Conservation (phyloP, 202 grass and related monocot genomes). For the Carex sylvatica region DNA sequence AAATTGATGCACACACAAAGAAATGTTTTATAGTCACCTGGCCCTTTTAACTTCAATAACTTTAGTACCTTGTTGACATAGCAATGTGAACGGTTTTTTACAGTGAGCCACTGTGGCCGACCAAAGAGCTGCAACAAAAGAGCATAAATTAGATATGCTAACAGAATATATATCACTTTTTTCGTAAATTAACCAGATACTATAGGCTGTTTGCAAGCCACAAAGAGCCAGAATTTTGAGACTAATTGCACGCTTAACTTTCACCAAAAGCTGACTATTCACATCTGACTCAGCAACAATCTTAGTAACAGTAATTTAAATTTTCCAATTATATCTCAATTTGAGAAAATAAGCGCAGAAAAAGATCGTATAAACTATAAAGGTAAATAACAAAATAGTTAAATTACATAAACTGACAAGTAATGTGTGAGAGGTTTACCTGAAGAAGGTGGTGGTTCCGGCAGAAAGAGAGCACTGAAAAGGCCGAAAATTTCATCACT, state of each 20-base stretch:
- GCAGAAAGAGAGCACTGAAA: slow-evolving; percentile 82
- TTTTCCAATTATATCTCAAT: not conserved
- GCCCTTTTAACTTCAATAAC: not conserved
- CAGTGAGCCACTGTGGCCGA: slow-evolving; percentile 82
- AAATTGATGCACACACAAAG: slow-evolving; percentile 10
- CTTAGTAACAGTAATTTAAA: not conserved
- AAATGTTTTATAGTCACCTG: not conserved
- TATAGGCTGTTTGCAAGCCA: not conserved
- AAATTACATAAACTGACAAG: not conserved
- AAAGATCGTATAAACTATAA: not conserved
- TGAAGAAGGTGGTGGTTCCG: slow-evolving; percentile 88
- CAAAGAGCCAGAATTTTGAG: not conserved
- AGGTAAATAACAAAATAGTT: not conserved
- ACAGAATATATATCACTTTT: slow-evolving; percentile 1
- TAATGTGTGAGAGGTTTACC: slow-evolving; percentile 19
- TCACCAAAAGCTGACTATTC: not conserved
- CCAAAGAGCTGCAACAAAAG: slow-evolving; percentile 57
- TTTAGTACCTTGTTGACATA: slow-evolving; percentile 67
- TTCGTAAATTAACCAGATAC: not conserved
- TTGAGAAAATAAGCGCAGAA: not conserved
- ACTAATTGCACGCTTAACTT: not conserved
- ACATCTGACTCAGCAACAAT: not conserved
- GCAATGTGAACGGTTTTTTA: slow-evolving; percentile 66
- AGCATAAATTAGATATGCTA: slow-evolving; percentile 5
- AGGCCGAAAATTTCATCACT: slow-evolving; percentile 72